Evolutionary conservation across 1,139 yeast species (phyloP).

Genomic region (Saccharomycopsis hybrid): DNA sequence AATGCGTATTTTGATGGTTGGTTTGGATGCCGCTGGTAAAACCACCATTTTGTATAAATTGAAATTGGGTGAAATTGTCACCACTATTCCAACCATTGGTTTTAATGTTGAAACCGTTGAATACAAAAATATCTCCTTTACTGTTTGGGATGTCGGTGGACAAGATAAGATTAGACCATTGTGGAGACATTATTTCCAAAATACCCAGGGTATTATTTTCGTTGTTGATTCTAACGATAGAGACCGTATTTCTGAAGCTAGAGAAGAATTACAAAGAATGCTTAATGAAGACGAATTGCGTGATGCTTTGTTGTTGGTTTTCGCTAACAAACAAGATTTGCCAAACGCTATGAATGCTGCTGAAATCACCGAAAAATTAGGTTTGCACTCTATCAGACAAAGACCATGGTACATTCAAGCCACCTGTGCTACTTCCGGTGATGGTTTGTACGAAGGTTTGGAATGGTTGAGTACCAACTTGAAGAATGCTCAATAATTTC

Average conservation of each 20-base stretch:
- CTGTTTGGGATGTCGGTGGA: slow-evolving; percentile 98
- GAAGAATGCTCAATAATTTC: slow-evolving; percentile 49
- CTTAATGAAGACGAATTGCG: slow-evolving; percentile 89
- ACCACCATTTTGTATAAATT: slow-evolving; percentile 85
- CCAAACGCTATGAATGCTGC: slow-evolving; percentile 91
- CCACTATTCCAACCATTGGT: slow-evolving; percentile 91
- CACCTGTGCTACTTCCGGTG: slow-evolving; percentile 87
- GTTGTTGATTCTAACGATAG: slow-evolving; percentile 92
- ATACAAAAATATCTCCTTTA: slow-evolving; percentile 88
- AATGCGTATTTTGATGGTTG: slow-evolving; percentile 93
- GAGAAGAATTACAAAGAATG: slow-evolving; percentile 92
- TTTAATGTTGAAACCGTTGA: slow-evolving; percentile 93
- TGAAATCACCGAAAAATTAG: slow-evolving; percentile 79
- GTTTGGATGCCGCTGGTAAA: slow-evolving; percentile 90
- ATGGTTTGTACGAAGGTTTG: slow-evolving; percentile 84
- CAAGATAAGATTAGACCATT: slow-evolving; percentile 92
- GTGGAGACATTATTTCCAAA: slow-evolving; percentile 94
- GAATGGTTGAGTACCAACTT: slow-evolving; percentile 86
- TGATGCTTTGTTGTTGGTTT: slow-evolving; percentile 81
- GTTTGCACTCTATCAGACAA: slow-evolving; percentile 77
- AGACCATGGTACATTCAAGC: slow-evolving; percentile 90
- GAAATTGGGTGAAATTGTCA: slow-evolving; percentile 87
- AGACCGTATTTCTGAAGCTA: slow-evolving; percentile 88
- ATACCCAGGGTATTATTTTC: slow-evolving; percentile 90
- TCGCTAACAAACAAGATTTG: slow-evolving; percentile 91